Percentiles rank a stretch among this genome's conserved stretches.
phyloP scores from a whole-genome alignment of 495 filamentous ascomycete species.

The Penicillium tannophilum region DNA sequence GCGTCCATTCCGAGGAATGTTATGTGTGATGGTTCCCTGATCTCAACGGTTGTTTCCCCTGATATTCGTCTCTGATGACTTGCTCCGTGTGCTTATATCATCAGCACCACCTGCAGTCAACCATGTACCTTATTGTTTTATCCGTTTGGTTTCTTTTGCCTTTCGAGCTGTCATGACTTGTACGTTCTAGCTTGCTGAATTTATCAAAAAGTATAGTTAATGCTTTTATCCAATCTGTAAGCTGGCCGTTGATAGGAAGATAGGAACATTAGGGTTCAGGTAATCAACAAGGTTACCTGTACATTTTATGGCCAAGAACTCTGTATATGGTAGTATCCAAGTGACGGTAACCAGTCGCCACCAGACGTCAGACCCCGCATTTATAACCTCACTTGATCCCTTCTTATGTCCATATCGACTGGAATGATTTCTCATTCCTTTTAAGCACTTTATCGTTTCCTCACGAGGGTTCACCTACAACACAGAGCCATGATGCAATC shows the following conservation, averaged over 20 bases:
- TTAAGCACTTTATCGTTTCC: neutral
- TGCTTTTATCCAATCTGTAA: neutral
- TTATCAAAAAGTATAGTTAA: neutral
- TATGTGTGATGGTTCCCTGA: constrained; percentile 20
- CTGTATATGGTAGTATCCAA: neutral
- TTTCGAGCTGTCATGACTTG: neutral
- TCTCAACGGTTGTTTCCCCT: constrained; percentile 14
- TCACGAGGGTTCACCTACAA: neutral
- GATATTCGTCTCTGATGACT: neutral
- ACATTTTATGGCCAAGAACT: too few species aligned
- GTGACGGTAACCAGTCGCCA: neutral
- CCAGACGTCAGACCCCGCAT: neutral
- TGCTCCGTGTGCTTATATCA: neutral
- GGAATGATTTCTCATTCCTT: neutral
- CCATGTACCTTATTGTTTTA: constrained; percentile 5
- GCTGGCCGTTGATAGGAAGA: neutral
- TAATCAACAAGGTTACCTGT: neutral
- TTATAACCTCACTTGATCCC: neutral
- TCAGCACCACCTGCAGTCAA: neutral
- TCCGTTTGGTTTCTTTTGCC: neutral
- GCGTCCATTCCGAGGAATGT: neutral
- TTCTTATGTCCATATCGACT: neutral
- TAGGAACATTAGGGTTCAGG: neutral
- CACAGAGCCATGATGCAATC: constrained; percentile 14
- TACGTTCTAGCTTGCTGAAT: neutral